Evolutionary conservation across 75 land plant species (phyloP).

Genomic region (Chamaecyparis obtusa): DNA sequence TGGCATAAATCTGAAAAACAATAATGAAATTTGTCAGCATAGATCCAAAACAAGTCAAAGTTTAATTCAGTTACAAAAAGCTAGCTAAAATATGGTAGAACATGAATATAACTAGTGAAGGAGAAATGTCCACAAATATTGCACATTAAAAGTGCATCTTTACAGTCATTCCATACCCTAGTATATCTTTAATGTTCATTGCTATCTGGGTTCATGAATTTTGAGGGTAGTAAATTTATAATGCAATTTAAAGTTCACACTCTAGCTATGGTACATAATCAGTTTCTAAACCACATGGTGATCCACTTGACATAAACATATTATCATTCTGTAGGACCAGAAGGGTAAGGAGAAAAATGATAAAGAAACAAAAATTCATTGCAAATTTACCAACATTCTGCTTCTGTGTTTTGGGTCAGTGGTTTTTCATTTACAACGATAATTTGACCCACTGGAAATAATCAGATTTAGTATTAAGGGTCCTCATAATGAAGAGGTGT

Average conservation of each 20-base stretch:
- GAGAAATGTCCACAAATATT: neutral
- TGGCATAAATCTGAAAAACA: conserved; percentile 39
- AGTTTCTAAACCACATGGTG: neutral
- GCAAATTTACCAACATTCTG: neutral
- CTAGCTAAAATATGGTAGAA: neutral
- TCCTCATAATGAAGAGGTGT: neutral
- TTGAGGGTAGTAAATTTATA: neutral
- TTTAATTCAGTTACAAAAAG: neutral
- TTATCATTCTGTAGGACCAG: neutral
- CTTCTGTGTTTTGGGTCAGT: neutral
- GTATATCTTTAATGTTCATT: neutral
- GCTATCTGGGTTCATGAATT: neutral
- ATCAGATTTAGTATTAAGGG: neutral
- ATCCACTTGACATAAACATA: neutral
- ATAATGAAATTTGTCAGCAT: neutral
- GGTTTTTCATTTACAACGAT: neutral
- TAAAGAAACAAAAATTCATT: neutral
- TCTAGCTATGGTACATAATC: neutral
- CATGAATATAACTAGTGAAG: neutral
- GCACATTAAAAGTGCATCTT: neutral
- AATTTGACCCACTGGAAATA: neutral
- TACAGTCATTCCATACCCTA: neutral
- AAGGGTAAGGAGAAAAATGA: neutral
- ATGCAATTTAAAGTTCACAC: neutral
- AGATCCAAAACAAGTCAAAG: neutral